Evolutionary conservation across 371 early-diverging fungal species (phyloP).

Genomic region (Batkoa obscura): DNA sequence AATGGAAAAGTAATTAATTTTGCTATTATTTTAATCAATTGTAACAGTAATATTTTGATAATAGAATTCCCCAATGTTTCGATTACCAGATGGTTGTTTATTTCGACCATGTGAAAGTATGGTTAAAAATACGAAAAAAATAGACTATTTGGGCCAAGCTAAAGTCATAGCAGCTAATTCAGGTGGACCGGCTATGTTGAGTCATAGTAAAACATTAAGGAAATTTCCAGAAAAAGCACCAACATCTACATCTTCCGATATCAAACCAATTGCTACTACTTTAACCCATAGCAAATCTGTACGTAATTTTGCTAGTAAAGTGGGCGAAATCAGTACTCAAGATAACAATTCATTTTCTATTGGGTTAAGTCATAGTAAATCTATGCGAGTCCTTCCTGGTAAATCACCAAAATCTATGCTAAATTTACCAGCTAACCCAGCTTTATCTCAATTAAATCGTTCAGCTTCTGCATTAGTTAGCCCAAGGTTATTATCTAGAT

Average conservation of each 20-base stretch:
- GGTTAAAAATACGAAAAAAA: constrained; percentile 51
- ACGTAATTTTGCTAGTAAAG: no score
- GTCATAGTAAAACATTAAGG: neutral
- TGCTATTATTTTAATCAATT: neutral
- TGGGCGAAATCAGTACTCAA: no score
- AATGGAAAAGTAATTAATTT: neutral
- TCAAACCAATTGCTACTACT: no score
- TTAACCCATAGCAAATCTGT: no score
- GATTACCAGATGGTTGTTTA: constrained; percentile 52
- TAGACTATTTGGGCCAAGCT: constrained; percentile 57
- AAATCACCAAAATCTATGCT: neutral
- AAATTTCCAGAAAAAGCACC: neutral
- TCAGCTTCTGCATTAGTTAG: neutral
- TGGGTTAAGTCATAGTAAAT: neutral
- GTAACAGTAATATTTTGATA: neutral
- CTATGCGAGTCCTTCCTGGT: neutral
- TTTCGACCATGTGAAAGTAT: constrained; percentile 71
- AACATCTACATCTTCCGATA: neutral
- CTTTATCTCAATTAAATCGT: neutral
- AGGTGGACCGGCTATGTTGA: neutral
- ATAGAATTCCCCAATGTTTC: constrained; percentile 45
- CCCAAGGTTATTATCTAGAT: neutral
- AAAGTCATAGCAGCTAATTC: constrained; percentile 47
- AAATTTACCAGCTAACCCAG: neutral
- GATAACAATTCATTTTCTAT: no score